Base-by-base conservation (phyloP, 192 early-diverging fungal species). In the Coemansia sp. region DNA sequence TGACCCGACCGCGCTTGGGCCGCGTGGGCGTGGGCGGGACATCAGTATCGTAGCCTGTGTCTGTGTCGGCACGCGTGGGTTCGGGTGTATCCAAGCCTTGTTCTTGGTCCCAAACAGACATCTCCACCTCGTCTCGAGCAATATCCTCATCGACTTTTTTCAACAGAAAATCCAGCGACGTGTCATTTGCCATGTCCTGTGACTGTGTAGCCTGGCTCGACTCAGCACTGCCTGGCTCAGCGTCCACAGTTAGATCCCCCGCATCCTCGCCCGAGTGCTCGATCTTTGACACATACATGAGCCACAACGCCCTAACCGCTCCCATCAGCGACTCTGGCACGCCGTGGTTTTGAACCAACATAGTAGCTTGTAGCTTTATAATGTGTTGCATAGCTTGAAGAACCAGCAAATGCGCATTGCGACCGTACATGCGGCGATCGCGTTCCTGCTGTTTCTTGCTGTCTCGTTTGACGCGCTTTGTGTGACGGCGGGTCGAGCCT, bases 71-170 rank as follows among this genome's bases (percentile, higher is more conserved):
- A 6, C 7, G 6, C 0, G 31, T 31, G 31, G 0, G 5, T 31
- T 31, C 31, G 31, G 31, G 31, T 7, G 31, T 31, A 31, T 31
- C 31, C 25, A 26, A 26, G 38, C 38, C 40, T n/a, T 42, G 40
- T 40, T 52, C 37, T 17, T 60, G 60, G n/a, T 70, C 61, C 64
- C 68, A 62, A 37, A 47, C 61, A 14, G 51, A n/a, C 56, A 79
- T 64, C 37, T 79, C 77, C 36, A 57, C 46, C 49, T 67, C 63
- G 49, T 79, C 77, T 28, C 61, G n/a, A 15, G 61, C 70, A 37
- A 79, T 74, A 38, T 79, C 77, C 11, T 70, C 77, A 17, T 79
- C 76, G 7, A 79, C 52, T 47, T 51, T 60, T 46, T 59, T 55
- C 9, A 79, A 52, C 47, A 79, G 42, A 44, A 64, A 60, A 17